phyloP scores from a whole-genome alignment of 306 rosid genomes.

The Gastrolobium villosum region DNA sequence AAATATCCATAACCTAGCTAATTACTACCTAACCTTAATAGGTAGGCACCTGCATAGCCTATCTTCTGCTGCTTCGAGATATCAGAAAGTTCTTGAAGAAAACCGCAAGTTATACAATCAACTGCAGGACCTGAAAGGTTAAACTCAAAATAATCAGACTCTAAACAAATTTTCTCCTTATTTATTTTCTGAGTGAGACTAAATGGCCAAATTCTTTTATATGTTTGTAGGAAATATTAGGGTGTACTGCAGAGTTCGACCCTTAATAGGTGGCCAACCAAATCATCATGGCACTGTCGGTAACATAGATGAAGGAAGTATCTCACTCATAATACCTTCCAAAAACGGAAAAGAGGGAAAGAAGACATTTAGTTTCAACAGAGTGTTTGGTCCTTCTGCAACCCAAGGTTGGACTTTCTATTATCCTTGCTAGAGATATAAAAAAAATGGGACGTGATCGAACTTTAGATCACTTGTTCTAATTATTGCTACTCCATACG shows the following conservation, averaged over 20 bases:
- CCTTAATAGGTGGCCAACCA: slow-evolving; percentile 67
- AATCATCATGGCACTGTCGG: slow-evolving; percentile 53
- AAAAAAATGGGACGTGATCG: too few relatives aligned
- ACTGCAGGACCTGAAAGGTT: slow-evolving; percentile 91
- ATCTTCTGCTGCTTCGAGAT: slow-evolving; percentile 79
- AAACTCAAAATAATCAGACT: slow-evolving; percentile 16
- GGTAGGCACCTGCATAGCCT: slow-evolving; percentile 73
- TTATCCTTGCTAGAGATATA: background rate
- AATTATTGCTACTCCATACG: background rate
- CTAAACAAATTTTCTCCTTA: background rate
- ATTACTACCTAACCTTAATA: slow-evolving; percentile 45
- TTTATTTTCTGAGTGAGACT: slow-evolving; percentile 21
- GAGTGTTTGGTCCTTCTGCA: slow-evolving; percentile 82
- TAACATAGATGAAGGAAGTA: slow-evolving; percentile 74
- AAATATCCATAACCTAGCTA: slow-evolving; percentile 33
- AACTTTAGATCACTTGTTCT: too few relatives aligned
- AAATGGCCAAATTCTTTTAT: slow-evolving; percentile 37
- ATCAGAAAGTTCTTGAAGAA: slow-evolving; percentile 82
- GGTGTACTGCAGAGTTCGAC: slow-evolving; percentile 95
- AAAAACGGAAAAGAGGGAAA: slow-evolving; percentile 86
- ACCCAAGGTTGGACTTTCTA: slow-evolving; percentile 75
- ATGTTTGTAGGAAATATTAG: slow-evolving; percentile 75
- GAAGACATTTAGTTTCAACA: slow-evolving; percentile 85
- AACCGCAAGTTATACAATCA: slow-evolving; percentile 90
- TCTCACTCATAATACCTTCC: slow-evolving; percentile 66